phyloP scores from a whole-genome alignment of 306 rosid genomes.

The Ochetophila trinervis region DNA sequence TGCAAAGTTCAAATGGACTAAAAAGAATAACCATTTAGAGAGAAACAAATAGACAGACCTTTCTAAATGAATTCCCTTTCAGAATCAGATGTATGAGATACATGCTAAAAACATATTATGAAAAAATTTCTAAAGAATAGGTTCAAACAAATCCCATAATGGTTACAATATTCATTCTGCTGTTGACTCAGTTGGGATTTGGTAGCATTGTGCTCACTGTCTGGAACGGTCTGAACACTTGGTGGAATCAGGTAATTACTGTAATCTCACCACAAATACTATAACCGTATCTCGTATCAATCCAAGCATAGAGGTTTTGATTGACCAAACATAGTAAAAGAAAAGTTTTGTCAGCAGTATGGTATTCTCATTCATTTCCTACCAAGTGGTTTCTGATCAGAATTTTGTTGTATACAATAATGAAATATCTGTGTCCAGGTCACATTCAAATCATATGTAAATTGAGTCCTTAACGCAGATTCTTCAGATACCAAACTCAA shows the following conservation, averaged over 20 bases:
- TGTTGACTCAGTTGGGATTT: neutral
- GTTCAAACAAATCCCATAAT: neutral
- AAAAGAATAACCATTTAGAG: neutral
- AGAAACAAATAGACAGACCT: neutral
- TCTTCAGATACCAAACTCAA: neutral
- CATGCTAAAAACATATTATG: neutral
- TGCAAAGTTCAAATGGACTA: constrained; percentile 2
- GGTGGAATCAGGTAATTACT: neutral
- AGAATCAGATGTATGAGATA: neutral
- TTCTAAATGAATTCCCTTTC: too few relatives aligned
- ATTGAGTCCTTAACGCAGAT: neutral
- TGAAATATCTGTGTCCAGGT: neutral
- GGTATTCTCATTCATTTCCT: neutral
- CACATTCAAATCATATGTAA: neutral
- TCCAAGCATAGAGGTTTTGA: neutral
- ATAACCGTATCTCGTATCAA: neutral
- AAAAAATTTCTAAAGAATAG: neutral
- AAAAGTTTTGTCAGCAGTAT: neutral
- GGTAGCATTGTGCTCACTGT: neutral
- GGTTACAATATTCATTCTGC: neutral
- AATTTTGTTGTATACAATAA: too few relatives aligned
- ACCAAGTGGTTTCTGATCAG: too few relatives aligned
- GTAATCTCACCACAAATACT: neutral
- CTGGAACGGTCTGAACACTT: neutral
- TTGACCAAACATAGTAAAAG: too few relatives aligned